Evolutionary conservation across 148 eudicot genomes (phyloP), one percentile per base, ranked within the genome.

Genomic region (Pharnaceum exiguum): DNA sequence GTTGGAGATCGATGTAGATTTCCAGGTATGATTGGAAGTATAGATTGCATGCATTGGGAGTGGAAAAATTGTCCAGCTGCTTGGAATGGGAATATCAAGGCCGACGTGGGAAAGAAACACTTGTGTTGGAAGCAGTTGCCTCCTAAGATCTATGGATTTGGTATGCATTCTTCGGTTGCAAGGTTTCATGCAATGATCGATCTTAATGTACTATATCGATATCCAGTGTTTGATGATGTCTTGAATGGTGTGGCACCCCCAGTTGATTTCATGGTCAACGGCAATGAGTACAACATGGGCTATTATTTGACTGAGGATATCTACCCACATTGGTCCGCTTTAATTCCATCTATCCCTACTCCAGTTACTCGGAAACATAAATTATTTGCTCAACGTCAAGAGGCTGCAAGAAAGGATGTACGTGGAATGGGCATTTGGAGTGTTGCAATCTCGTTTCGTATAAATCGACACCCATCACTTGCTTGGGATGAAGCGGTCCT

Each of bases 81-180:
- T 5, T 39, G 19, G 30, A 55, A n/a, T 37, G 4, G 46, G 2
- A 25, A 15, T 25, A 3, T 42, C 38, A 27, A 51, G 50, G 67
- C 13, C 26, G 30, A 4, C 2, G 30, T 11, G n/a, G 27, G 5
- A 63, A 29, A 4, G 21, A 38, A 11, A 52, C 37, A 0, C 9
- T 52, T 15, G 42, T 42, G 31, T 30, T 63, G 23, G 58, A 63
- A 29, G 49, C 1, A 3, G 51, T 63, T 43, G 67, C 36, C 5
- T 63, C 59, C 0, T 11, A 29, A 2, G 40, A 63, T 42, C 35
- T 63, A 18, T 63, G 58, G 51, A 63, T 63, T 7, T 52, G 67
- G 44, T 46, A 48, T 35, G 54, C 56, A 2, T 46, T 46, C 35
- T n/a, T 48, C 26, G 50, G 59, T 2, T 5, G 30, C 2, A 19